Base-by-base conservation (phyloP, 176 grass and related monocot genomes). In the Zea luxurians region DNA sequence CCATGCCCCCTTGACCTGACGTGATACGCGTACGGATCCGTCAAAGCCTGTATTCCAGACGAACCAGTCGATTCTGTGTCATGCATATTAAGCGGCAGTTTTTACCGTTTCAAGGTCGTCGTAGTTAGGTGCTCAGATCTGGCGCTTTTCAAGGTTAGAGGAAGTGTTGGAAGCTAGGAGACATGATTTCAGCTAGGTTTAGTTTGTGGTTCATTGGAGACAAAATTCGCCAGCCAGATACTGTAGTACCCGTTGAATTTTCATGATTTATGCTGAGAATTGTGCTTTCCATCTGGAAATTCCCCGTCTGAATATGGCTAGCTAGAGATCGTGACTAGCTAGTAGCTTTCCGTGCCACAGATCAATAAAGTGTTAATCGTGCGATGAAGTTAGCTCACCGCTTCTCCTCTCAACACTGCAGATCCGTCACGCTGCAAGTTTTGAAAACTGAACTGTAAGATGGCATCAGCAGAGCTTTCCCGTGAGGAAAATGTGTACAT, bases 401-500 rank as follows among this genome's bases (percentile, higher is more conserved):
- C 17, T 66, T 48, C 12, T 38, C 34, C 17, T 38, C 34, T 2
- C 59, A 68, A 72, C 20, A 41, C 43, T 82, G 58, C 83, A 89
- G 87, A 78, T 81, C 85, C 72, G 50, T 48, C 65, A 52, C 58
- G n/a, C 53, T 35, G 59, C 5, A 13, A 64, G 60, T 34, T n/a
- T 58, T 8, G 60, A 45, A 75, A 61, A 35, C 44, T n/a, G 16
- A 75, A 58, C 61, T 20, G 20, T 62, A 87, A 89, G 75, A 96
- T 96, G 82, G 68, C 82, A 16, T 57, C 86, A 60, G 74, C 76
- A 6, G 93, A 96, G 73, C 76, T 86, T 66, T 91, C 90, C 41
- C 88, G 90, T 35, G 93, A 97, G 38, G 86, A 97, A 64, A 92
- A 89, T 74, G 88, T 97, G 35, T 97, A 97, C 86, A 90, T 97